Conservation (phyloP, 257 asterid genomes). For the Cynanchum wilfordii region DNA sequence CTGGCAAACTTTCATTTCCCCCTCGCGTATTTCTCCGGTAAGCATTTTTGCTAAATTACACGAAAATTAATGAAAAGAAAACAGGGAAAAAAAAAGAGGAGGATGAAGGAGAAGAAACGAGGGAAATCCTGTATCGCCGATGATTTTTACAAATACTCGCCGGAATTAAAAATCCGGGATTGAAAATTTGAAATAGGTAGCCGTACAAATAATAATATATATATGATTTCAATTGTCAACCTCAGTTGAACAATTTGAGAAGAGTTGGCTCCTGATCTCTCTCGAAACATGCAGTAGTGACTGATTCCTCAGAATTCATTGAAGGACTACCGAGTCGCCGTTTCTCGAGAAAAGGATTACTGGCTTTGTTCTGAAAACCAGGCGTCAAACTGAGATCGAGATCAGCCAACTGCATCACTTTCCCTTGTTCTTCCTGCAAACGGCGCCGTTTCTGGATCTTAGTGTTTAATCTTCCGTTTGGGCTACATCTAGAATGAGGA, state of each 20-base stretch:
- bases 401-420: constrained; percentile 42
- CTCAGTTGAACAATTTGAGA: constrained; percentile 51
- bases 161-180: constrained; percentile 33
- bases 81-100: too few relatives aligned
- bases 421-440: constrained; percentile 29
- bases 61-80: background rate
- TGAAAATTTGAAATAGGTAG: background rate
- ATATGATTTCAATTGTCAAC: too few relatives aligned
- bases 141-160: constrained; percentile 45
- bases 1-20: constrained; percentile 76
- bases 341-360: constrained; percentile 27
- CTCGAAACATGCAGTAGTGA: constrained; percentile 49
- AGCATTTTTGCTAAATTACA: constrained; percentile 7
- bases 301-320: constrained; percentile 76
- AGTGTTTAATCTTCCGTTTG: constrained; percentile 12
- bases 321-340: constrained; percentile 67
- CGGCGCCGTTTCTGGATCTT: constrained; percentile 49
- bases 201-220: too few relatives aligned
- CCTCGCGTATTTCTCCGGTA: constrained; percentile 21
- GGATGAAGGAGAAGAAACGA: constrained; percentile 16
- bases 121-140: constrained; percentile 84
- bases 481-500: background rate
- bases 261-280: constrained; percentile 35
- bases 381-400: constrained; percentile 69
- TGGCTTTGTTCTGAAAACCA: constrained; percentile 20